Base-by-base conservation (phyloP, 1,284 basidiomycete species). In the Naganishia sp. region DNA sequence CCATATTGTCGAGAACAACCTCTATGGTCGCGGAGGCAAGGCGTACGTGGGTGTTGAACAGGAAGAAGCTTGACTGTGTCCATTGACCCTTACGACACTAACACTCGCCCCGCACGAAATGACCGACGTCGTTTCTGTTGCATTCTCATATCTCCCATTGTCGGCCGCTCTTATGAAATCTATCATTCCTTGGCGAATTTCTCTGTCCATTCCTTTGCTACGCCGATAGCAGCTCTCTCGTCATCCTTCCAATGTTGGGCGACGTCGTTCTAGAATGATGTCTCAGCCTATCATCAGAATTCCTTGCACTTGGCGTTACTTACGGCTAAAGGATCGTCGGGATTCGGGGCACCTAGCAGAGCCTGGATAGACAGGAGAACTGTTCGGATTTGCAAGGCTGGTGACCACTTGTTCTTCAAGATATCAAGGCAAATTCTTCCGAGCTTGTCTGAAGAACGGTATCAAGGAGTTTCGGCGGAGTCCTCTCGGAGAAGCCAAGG, bases 161-260 rank as follows among this genome's bases (percentile, higher is more conserved):
- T 7, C 10, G 13, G 36, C 36, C 2, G 36, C 36, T 39, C 6
- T 39, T 39, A 3, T 52, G 42, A 42, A n/a, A 7, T 55, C 13
- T 33, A 39, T 52, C 46, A 65, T 42, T 49, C 64, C 52, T 31
- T 63, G 23, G 92, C 93, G 75, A 89, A 94, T 77, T 87, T 85
- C 80, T 87, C 84, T 70, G 94, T 96, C 94, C 94, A 97, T 81
- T 94, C 92, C 79, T 86, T 84, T 79, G 92, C 92, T 73, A 93
- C 90, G 49, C 87, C 84, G 80, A 91, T 90, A 43, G 94, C 94
- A 68, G 89, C 93, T 77, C 87, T 87, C 83, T 97, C 93, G 78
- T 99, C 86, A 82, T 96, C 92, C 82, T 99, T 99, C 86, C 97
- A 99, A 76, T 98, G 92, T 81, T 98, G 95, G 28, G 95, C 95